phyloP scores from a whole-genome alignment of 2,329 filamentous ascomycete genomes.

The Dryadomyces sulphureus region DNA sequence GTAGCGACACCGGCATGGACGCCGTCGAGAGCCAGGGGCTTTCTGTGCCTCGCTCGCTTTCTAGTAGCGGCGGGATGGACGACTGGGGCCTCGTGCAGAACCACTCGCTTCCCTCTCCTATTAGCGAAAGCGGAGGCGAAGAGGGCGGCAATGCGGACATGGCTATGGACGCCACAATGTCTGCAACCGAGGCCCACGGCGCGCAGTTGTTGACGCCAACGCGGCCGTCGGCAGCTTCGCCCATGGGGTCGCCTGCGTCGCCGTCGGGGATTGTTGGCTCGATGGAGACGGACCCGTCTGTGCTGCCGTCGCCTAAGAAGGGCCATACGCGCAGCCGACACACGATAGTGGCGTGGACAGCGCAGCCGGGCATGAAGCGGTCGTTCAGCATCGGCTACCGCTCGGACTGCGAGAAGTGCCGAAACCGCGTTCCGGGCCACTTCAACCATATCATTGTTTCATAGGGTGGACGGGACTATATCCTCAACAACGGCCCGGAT shows the following conservation, averaged over 20 bases:
- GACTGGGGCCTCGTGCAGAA: slow-evolving; percentile 40
- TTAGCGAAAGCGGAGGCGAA: slow-evolving; percentile 37
- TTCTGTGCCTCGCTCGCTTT: slow-evolving; percentile 33
- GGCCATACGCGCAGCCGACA: slow-evolving; percentile 45
- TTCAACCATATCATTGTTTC: slow-evolving; percentile 67
- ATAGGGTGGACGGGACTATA: slow-evolving; percentile 19
- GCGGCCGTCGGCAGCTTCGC: background rate
- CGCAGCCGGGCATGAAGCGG: slow-evolving; percentile 50
- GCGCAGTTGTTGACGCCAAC: background rate
- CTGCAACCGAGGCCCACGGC: background rate
- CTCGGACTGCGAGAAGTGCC: slow-evolving; percentile 66
- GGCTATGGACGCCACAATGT: slow-evolving; percentile 18
- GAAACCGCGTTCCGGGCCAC: slow-evolving; percentile 59
- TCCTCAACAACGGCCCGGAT: background rate
- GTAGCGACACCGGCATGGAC: background rate
- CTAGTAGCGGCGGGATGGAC: slow-evolving; percentile 18
- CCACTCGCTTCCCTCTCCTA: slow-evolving; percentile 42
- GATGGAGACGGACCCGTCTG: slow-evolving; percentile 4
- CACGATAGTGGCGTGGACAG: slow-evolving; percentile 45
- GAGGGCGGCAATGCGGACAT: slow-evolving; percentile 26
- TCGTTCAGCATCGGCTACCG: slow-evolving; percentile 67
- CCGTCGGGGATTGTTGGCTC: slow-evolving; percentile 7
- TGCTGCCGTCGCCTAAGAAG: slow-evolving; percentile 31
- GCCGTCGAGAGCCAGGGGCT: slow-evolving; percentile 17
- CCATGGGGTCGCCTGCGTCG: slow-evolving; percentile 4